phyloP scores from a whole-genome alignment of 768 basidiomycete genomes.

The Trichaptum fuscoviolaceum region DNA sequence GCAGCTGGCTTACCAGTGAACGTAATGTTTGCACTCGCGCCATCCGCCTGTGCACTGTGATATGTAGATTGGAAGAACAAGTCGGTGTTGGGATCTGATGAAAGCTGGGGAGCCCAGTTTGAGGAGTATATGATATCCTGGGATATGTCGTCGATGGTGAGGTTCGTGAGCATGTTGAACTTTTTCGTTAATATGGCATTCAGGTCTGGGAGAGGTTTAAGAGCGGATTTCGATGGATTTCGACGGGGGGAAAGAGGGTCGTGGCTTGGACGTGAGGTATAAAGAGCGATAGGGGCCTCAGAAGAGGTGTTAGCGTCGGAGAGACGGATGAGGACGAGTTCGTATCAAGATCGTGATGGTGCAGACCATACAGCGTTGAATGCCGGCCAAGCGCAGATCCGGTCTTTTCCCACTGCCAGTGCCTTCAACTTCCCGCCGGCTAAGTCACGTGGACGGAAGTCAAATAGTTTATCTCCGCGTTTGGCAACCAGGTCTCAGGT shows the following conservation, averaged over 20 bases:
- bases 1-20: conserved; percentile 12
- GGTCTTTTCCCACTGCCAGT: background rate
- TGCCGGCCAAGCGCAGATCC: background rate
- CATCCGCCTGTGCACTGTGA: conserved; percentile 20
- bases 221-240: background rate
- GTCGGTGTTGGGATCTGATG: conserved; percentile 15
- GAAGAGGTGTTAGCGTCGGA: background rate
- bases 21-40: conserved; percentile 19
- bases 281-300: background rate
- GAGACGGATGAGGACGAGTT: background rate
- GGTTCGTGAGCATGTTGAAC: conserved; percentile 16
- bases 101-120: conserved; percentile 20
- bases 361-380: background rate
- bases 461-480: background rate
- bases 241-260: background rate
- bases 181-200: background rate
- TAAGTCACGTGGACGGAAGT: background rate
- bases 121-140: conserved; percentile 18
- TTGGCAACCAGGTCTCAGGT: background rate
- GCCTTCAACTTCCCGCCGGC: background rate
- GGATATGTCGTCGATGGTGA: conserved; percentile 26
- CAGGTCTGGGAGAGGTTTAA: background rate
- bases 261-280: background rate
- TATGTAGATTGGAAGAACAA: conserved; percentile 23
- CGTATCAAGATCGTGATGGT: conserved; percentile 1